These are phyloP conservation scores for Tetrastigma voinierianum DNA, from an alignment of 164 flowering plant species.

Conservation along the genomic window DNA sequence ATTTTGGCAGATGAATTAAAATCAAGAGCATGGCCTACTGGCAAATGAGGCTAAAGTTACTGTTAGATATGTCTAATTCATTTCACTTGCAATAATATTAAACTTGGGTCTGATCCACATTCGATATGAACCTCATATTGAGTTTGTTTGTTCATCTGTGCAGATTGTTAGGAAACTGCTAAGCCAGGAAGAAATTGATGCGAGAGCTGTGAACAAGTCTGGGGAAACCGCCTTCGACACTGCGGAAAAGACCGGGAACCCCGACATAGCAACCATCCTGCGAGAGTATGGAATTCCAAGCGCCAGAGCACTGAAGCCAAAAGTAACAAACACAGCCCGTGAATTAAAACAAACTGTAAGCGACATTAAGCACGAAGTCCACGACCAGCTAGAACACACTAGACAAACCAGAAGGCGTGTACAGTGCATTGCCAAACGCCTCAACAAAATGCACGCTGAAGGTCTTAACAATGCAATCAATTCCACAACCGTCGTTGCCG, in stretches of 20 bases:
- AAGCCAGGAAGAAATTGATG: slow-evolving; percentile 42
- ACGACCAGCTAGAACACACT: slow-evolving; percentile 86
- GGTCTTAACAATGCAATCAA: slow-evolving; percentile 98
- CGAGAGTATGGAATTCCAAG: slow-evolving; percentile 64
- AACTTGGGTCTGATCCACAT: no score
- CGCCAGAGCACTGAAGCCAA: slow-evolving; percentile 48
- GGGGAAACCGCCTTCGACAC: slow-evolving; percentile 92
- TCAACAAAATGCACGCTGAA: slow-evolving; percentile 85
- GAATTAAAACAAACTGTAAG: slow-evolving; percentile 93
- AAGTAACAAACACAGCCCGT: slow-evolving; percentile 46
- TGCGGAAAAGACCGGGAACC: slow-evolving; percentile 66
- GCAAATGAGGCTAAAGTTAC: no score
- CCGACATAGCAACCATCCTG: slow-evolving; percentile 43
- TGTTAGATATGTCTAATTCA: no score
- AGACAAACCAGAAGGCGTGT: slow-evolving; percentile 74
- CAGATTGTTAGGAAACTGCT: slow-evolving; percentile 78
- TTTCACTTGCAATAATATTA: no score
- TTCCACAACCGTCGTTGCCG: slow-evolving; percentile 95
- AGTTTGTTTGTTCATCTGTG: slow-evolving; percentile 13
- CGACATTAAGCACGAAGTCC: slow-evolving; percentile 94
- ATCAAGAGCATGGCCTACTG: no score
- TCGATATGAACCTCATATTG: not conserved
- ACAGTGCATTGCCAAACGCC: slow-evolving; percentile 76
- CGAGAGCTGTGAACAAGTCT: slow-evolving; percentile 50
- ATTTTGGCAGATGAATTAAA: not conserved